Evolutionary conservation across 495 filamentous ascomycete species (phyloP), one percentile per base, ranked within the genome.

Genomic region (Podospora comata): DNA sequence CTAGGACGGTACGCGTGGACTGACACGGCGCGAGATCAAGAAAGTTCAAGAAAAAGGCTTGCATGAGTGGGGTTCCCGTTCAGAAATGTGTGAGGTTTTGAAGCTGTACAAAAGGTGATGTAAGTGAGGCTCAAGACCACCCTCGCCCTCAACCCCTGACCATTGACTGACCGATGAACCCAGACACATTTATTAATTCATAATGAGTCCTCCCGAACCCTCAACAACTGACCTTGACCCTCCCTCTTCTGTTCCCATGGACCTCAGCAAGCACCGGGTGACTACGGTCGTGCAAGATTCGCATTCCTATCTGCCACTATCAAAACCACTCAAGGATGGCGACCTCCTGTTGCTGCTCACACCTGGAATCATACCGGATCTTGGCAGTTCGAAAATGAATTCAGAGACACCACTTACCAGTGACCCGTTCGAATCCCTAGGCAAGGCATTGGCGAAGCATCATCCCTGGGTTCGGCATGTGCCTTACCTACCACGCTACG

Each of bases 381-480:
- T 77, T 62, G 75, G 74, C 61, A 62, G 65, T 23, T 19, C 64
- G 11, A 66, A 74, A 59, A 32, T 20, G 5, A 62, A 63, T 3
- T 58, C 70, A 3, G 48, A 70, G 59, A 34, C 65, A 48, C 59
- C 73, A 23, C 23, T 23, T 23, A 62, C 72, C 64, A 77, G 76
- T 62, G 87, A 89, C 72, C 87, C 87, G 26, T 89, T 89, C 66
- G 87, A 89, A 69, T 82, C 84, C 28, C 75, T 89, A 63, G 87
- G 87, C 32, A 80, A 79, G 63, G 82, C 85, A 16, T 74, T 89
- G 68, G 85, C 86, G 4, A 76, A 66, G 26, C 78, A 81, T 64
- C 86, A 88, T 72, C 77, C 81, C 1, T 84, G 81, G 78, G 78
- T 89, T 69, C 83, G 85, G 54, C 87, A 89, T 70, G 85, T 88